Evolutionary conservation across 129 eudicot species (phyloP).

Genomic region (Rutidosis leptorrhynchoides): DNA sequence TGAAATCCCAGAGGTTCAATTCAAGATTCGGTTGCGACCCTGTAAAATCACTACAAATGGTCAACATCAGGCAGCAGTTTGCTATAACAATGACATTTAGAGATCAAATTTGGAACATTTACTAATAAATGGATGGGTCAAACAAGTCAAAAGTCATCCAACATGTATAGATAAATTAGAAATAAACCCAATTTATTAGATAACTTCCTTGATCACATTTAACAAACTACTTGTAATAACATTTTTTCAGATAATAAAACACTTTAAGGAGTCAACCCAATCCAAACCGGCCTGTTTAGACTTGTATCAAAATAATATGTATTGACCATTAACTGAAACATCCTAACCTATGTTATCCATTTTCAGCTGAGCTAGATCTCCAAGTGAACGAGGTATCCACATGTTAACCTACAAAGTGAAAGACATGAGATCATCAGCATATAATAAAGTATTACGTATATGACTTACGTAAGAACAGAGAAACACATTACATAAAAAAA

Average conservation of each 20-base stretch:
- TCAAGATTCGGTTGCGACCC: constrained; percentile 87
- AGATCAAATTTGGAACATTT: not conserved
- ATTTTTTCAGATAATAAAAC: too few species aligned
- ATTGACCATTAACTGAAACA: too few species aligned
- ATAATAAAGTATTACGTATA: not conserved
- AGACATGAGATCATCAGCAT: constrained; percentile 32
- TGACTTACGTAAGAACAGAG: constrained; percentile 6
- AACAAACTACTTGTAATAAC: not conserved
- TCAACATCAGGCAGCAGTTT: not conserved
- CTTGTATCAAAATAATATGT: not conserved
- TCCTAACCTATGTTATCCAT: constrained; percentile 41
- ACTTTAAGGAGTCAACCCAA: not conserved
- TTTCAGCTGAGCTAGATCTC: constrained; percentile 60
- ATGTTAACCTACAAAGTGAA: constrained; percentile 44
- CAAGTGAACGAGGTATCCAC: constrained; percentile 69
- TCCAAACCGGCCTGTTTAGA: constrained; percentile 1
- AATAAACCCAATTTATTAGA: not conserved
- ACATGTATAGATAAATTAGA: too few species aligned
- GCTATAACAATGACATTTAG: constrained; percentile 17
- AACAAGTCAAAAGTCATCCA: not conserved
- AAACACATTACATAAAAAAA: constrained; percentile 72
- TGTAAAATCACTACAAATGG: constrained; percentile 22
- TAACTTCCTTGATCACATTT: not conserved
- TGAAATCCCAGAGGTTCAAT: constrained; percentile 80
- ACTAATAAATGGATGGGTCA: not conserved